Conservation (phyloP, 108 stramenopile genomes). For the Discostella stelligeroides region DNA sequence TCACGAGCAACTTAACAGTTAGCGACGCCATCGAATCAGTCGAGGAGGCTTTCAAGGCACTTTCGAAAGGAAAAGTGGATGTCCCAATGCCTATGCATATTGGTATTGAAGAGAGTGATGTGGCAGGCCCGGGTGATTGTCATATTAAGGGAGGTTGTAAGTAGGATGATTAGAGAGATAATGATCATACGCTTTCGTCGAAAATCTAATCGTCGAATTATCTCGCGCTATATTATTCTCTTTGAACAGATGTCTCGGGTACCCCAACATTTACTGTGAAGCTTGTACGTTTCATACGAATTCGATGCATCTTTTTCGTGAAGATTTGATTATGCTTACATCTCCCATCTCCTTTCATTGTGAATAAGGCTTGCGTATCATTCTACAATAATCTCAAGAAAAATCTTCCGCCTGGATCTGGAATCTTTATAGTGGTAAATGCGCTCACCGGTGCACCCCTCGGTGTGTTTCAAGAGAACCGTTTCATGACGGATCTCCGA, state of each 20-base stretch:
- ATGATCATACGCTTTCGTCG: no score
- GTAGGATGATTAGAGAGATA: no score
- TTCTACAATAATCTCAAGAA: constrained; percentile 93
- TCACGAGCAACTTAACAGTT: constrained; percentile 78
- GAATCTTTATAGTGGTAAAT: constrained; percentile 91
- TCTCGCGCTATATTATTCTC: not conserved
- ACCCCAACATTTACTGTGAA: constrained; percentile 91
- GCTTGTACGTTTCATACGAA: constrained; percentile 22
- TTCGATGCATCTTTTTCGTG: no score
- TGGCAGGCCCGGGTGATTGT: constrained; percentile 92
- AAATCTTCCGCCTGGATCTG: constrained; percentile 84
- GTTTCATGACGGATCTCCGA: constrained; percentile 95
- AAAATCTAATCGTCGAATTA: no score
- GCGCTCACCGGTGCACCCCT: constrained; percentile 90
- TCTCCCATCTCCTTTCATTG: not conserved
- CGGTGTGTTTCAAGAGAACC: constrained; percentile 92
- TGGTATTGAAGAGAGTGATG: constrained; percentile 83
- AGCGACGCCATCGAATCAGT: constrained; percentile 85
- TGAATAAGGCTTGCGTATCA: constrained; percentile 70
- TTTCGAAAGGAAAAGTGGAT: constrained; percentile 91
- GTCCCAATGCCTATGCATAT: constrained; percentile 97
- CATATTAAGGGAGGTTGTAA: constrained; percentile 87
- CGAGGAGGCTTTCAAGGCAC: constrained; percentile 85
- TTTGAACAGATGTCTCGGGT: constrained; percentile 55
- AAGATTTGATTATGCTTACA: no score